Evolutionary conservation across 768 basidiomycete genomes (phyloP).

Genomic region (Collybia nuda): DNA sequence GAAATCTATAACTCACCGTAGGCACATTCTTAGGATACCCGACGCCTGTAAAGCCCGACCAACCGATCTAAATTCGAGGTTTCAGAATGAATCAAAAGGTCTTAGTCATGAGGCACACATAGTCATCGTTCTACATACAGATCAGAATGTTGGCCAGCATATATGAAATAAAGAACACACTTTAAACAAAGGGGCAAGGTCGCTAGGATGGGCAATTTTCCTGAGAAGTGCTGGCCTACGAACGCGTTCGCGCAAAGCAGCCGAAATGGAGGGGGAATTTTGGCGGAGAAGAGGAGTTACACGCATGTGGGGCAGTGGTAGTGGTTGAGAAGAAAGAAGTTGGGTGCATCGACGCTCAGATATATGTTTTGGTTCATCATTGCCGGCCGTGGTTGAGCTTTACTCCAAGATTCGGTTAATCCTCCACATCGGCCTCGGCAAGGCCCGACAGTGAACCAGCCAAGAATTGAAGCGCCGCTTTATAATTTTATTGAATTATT

Average conservation of each 20-base stretch:
- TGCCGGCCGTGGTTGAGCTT: no score
- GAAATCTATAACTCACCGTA: conserved; percentile 27
- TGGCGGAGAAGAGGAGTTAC: conserved; percentile 24
- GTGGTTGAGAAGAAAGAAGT: conserved; percentile 1
- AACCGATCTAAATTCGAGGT: conserved; percentile 37
- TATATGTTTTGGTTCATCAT: not conserved
- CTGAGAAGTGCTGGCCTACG: conserved; percentile 35
- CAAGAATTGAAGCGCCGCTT: no score
- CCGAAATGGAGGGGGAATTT: conserved; percentile 25
- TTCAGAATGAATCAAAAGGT: not conserved
- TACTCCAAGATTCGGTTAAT: no score
- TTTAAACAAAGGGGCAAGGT: conserved; percentile 42
- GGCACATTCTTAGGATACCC: conserved; percentile 49
- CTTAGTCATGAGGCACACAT: conserved; percentile 28
- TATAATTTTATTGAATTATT: no score
- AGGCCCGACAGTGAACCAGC: no score
- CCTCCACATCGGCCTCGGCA: no score
- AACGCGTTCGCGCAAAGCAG: conserved; percentile 41
- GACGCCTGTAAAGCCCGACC: conserved; percentile 51
- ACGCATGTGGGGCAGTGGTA: conserved; percentile 19
- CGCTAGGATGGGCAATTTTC: conserved; percentile 34
- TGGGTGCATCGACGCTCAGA: not conserved
- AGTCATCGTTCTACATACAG: conserved; percentile 40
- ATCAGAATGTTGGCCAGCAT: not conserved
- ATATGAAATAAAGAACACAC: conserved; percentile 15